A percentile compares a stretch with the other conserved stretches of the same genome.
phyloP scores from a whole-genome alignment of 257 asterid species.

The Ilex asprella region DNA sequence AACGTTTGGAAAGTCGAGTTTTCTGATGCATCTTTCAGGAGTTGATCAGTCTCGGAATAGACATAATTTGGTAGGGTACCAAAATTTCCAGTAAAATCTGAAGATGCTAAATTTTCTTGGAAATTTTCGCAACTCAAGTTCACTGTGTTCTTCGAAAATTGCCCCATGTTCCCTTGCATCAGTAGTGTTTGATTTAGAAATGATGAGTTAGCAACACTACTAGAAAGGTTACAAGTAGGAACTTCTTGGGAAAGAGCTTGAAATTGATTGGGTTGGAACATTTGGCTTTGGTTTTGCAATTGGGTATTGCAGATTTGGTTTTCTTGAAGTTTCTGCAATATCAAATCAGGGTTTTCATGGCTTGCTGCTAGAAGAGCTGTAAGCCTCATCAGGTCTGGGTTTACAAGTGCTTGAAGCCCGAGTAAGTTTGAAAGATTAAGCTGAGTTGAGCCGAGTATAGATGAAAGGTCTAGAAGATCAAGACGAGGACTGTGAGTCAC shows the following conservation, averaged over 20 bases:
- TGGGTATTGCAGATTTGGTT: constrained; percentile 30
- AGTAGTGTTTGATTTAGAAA: constrained; percentile 15
- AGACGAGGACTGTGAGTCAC: constrained; percentile 79
- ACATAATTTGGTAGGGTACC: constrained; percentile 16
- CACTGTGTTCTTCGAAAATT: constrained; percentile 22
- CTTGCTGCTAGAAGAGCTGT: constrained; percentile 34
- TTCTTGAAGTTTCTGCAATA: constrained; percentile 43
- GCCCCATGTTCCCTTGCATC: constrained; percentile 24
- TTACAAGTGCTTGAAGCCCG: constrained; percentile 62
- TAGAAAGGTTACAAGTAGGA: constrained; percentile 14
- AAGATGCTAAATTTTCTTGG: constrained; percentile 27
- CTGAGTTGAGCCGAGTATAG: constrained; percentile 47
- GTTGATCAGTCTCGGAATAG: constrained; percentile 22
- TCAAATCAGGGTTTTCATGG: constrained; percentile 29
- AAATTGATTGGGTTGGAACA: constrained; percentile 34
- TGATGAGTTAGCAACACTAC: no score
- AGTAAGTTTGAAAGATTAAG: constrained; percentile 49
- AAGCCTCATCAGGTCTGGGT: constrained; percentile 51
- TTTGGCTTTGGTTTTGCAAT: constrained; percentile 27
- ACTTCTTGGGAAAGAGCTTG: constrained; percentile 33
- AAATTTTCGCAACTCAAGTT: constrained; percentile 12
- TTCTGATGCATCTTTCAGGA: constrained; percentile 31
- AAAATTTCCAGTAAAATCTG: constrained; percentile 20
- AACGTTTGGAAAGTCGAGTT: constrained; percentile 15
- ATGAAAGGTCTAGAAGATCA: constrained; percentile 57